A percentile compares a stretch with the other conserved stretches of the same genome.
Conservation (phyloP, 2,329 filamentous ascomycete genomes). For the Helminthosporium solani region DNA sequence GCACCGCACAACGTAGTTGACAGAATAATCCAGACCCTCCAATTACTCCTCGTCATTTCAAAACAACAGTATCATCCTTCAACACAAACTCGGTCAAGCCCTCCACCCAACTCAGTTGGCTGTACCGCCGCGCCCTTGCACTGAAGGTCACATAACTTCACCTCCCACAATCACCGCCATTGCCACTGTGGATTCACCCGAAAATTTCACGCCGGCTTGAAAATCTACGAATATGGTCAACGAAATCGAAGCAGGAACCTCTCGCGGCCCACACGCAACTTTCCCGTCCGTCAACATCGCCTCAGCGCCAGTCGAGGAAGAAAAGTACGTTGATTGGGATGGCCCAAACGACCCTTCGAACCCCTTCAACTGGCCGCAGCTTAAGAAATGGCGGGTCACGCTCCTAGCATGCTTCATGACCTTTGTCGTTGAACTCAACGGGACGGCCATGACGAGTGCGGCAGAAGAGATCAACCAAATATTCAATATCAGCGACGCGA, state of each 20-base stretch:
- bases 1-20: too few species aligned
- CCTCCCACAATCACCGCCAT: not conserved
- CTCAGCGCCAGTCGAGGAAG: not conserved
- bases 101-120: too few species aligned
- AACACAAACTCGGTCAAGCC: too few species aligned
- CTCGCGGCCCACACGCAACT: not conserved
- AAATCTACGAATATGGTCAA: not conserved
- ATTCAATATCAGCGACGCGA: conserved; percentile 42
- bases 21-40: too few species aligned
- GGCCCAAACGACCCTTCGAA: conserved; percentile 27
- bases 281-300: not conserved
- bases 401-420: conserved; percentile 48
- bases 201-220: too few species aligned
- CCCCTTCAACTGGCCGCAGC: conserved; percentile 45
- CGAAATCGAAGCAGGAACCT: not conserved
- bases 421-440: conserved; percentile 34
- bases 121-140: not conserved
- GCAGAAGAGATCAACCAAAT: conserved; percentile 41
- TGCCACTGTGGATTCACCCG: too few species aligned
- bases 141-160: not conserved
- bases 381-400: conserved; percentile 47
- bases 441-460: conserved; percentile 36
- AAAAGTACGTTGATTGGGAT: conserved; percentile 18
- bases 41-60: too few species aligned
- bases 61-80: too few species aligned